Base-by-base conservation (phyloP, 2,329 filamentous ascomycete species). In the Triangularia setosa region DNA sequence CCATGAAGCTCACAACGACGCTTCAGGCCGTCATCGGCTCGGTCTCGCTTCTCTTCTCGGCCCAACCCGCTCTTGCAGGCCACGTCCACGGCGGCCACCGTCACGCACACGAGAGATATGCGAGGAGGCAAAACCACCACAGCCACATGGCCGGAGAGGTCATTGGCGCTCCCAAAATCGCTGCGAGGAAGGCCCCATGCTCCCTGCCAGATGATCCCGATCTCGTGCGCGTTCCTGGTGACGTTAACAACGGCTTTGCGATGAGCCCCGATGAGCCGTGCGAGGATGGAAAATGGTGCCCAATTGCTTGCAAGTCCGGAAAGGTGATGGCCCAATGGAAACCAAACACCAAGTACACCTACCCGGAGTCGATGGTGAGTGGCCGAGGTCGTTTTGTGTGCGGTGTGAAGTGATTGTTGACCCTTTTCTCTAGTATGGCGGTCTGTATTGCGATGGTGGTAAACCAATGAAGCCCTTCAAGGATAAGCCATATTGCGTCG, bases 321-420 rank as follows among this genome's bases (percentile, higher is more conserved):
- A 85, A 91, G 79, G 85, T 93, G 27, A 91, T 90, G 81, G 85
- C 87, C 67, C 91, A 94, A 75, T 93, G 91, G 91, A 86, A 92
- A 72, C 87, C 88, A 0, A 76, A 81, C 64, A 90, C 90, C 3
- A 87, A 81, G 5, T 93, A 92, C 73, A 78, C 76, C 35, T 91
- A 88, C 74, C 89, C 90, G 1, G 76, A 83, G 67, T 93, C 90
- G 3, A 92, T 91, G 87, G 89, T 91, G 78, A 72, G 86, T 79
- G 62, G 35, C 35, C 5, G 52, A 25, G n/a, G 21, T 58, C 28
- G 11, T 60, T 4, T 12, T 11, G 11, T 11, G 12, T 1, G 23
- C 2, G 24, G 16, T 55, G 44, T 12, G n/a, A n/a, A n/a, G n/a
- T 18, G 12, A 35, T 62, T 4, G 52, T 63, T 71, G 60, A 72